phyloP scores from a whole-genome alignment of 2,329 filamentous ascomycete genomes.

The Magnaporthiopsis rhizophila region DNA sequence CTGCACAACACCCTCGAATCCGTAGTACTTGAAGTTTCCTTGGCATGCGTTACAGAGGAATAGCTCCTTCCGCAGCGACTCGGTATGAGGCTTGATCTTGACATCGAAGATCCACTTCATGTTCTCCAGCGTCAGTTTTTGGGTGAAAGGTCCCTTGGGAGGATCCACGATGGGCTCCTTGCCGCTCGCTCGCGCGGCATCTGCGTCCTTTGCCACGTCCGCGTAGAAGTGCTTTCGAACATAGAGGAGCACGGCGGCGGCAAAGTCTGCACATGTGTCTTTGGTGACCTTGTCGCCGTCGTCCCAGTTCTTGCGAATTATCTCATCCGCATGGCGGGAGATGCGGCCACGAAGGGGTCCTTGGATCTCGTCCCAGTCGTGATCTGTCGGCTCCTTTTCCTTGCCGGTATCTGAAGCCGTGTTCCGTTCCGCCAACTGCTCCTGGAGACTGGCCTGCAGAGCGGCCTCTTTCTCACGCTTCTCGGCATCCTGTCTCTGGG shows the following conservation, averaged over 20 bases:
- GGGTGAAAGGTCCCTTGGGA: conserved; percentile 44
- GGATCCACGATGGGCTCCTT: conserved; percentile 37
- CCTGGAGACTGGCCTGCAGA: conserved; percentile 17
- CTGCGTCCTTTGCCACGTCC: conserved; percentile 45
- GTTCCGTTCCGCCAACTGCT: conserved; percentile 13
- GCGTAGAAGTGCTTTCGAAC: conserved; percentile 61
- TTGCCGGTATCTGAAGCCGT: conserved; percentile 27
- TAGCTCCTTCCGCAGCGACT: conserved; percentile 58
- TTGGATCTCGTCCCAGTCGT: conserved; percentile 65
- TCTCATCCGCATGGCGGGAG: conserved; percentile 59
- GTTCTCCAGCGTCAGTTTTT: conserved; percentile 67
- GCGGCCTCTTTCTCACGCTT: conserved; percentile 37
- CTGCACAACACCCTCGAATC: conserved; percentile 72
- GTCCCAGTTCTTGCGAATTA: conserved; percentile 58
- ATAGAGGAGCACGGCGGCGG: conserved; percentile 61
- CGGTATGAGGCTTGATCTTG: conserved; percentile 64
- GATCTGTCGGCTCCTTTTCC: conserved; percentile 53
- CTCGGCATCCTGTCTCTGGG: conserved; percentile 59
- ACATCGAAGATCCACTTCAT: conserved; percentile 81
- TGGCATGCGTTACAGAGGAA: conserved; percentile 70
- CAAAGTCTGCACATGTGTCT: conserved; percentile 60
- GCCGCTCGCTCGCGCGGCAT: conserved; percentile 36
- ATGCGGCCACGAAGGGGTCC: conserved; percentile 58
- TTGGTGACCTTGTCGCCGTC: conserved; percentile 54
- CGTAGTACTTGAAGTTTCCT: conserved; percentile 57